These are phyloP conservation scores for Silene noctiflora DNA, from an alignment of 179 eudicot genomes.

Conservation along the genomic window DNA sequence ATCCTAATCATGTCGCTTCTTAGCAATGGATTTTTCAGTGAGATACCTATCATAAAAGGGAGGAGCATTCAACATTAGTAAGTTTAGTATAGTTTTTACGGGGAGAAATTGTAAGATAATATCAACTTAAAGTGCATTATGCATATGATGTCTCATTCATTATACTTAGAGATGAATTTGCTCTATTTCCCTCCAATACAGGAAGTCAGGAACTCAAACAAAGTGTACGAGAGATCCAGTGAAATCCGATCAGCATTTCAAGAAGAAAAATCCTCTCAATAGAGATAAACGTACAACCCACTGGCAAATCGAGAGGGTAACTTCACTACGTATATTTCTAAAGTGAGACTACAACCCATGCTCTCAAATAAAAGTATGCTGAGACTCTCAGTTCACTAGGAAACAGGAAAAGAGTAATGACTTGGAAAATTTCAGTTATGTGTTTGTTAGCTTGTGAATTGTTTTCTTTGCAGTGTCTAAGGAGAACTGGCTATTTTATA, in stretches of 20 bases:
- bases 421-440: background rate
- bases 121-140: background rate
- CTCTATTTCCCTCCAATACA: background rate
- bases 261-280: background rate
- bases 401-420: background rate
- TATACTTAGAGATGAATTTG: too few relatives aligned
- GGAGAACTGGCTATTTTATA: background rate
- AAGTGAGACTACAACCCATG: background rate
- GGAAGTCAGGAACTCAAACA: background rate
- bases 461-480: background rate
- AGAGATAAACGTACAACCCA: background rate
- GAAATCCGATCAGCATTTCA: background rate
- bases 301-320: background rate
- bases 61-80: constrained; percentile 13
- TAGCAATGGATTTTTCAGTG: constrained; percentile 53
- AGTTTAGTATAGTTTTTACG: background rate
- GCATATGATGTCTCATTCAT: background rate
- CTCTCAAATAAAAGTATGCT: background rate
- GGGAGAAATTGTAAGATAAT: background rate
- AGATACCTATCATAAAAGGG: constrained; percentile 45
- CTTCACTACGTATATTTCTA: background rate
- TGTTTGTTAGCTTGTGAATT: background rate
- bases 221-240: background rate
- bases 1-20: constrained; percentile 36
- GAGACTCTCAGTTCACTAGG: background rate